Conservation (phyloP, 2,329 filamentous ascomycete species). For the Cadophora sp. region DNA sequence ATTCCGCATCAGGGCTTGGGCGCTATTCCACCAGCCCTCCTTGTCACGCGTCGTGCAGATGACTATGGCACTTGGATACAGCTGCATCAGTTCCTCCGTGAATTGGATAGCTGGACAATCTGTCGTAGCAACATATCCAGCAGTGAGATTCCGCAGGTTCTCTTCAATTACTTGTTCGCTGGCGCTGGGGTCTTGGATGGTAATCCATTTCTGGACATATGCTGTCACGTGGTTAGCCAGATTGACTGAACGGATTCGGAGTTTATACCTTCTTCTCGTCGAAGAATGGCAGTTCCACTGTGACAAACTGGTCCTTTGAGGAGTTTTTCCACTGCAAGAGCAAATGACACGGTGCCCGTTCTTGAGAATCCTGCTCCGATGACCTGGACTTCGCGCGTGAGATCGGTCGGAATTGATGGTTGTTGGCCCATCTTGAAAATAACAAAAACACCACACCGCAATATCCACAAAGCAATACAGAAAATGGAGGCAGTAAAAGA, state of each 20-base stretch:
- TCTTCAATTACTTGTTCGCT: slow-evolving; percentile 1
- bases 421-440: slow-evolving; percentile 19
- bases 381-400: slow-evolving; percentile 21
- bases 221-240: slow-evolving; percentile 21
- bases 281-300: slow-evolving; percentile 24
- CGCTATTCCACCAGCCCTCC: slow-evolving; percentile 18
- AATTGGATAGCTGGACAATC: slow-evolving; percentile 40
- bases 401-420: slow-evolving; percentile 21
- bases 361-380: slow-evolving; percentile 32
- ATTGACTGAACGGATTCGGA: too few species aligned
- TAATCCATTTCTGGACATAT: slow-evolving; percentile 29
- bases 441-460: background rate
- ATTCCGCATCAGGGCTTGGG: slow-evolving; percentile 14
- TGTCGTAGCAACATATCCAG: slow-evolving; percentile 42
- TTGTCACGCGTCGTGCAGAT: slow-evolving; percentile 20
- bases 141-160: slow-evolving; percentile 18
- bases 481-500: background rate
- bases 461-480: background rate
- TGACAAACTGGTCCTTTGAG: slow-evolving; percentile 33
- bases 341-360: slow-evolving; percentile 35
- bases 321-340: slow-evolving; percentile 31
- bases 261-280: slow-evolving; percentile 30
- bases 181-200: background rate
- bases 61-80: slow-evolving; percentile 20
- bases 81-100: slow-evolving; percentile 31